Conservation (phyloP, 129 eudicot genomes). For the Helianthus tuberosus region DNA sequence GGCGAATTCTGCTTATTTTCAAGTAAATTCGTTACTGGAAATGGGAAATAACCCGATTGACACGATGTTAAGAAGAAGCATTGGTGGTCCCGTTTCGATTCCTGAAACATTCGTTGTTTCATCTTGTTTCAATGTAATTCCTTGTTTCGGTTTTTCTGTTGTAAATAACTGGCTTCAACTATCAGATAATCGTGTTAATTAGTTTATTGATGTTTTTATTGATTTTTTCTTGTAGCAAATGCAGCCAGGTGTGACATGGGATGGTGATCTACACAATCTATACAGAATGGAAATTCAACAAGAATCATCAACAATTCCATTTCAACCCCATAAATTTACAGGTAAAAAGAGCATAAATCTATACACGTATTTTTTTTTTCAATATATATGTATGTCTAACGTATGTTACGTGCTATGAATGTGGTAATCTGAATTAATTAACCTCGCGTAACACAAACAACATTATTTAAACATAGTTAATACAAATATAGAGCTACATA, state of each 20-base stretch:
- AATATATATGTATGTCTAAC: background rate
- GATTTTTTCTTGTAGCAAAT: constrained; percentile 49
- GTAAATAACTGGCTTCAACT: background rate
- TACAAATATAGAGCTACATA: background rate
- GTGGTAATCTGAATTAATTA: background rate
- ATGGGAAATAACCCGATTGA: constrained; percentile 51
- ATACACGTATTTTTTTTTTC: background rate
- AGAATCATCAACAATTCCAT: constrained; percentile 51
- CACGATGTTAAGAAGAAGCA: constrained; percentile 52
- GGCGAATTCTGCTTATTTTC: constrained; percentile 45
- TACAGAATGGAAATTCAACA: constrained; percentile 67
- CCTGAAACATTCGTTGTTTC: constrained; percentile 60
- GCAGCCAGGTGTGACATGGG: constrained; percentile 66
- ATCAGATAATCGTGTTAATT: background rate
- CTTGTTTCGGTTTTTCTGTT: background rate
- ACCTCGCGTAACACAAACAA: background rate
- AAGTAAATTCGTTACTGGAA: constrained; percentile 49
- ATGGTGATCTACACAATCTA: constrained; percentile 61
- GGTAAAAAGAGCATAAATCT: constrained; percentile 39
- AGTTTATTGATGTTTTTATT: background rate
- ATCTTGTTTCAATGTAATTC: constrained; percentile 60
- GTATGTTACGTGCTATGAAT: background rate
- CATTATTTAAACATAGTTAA: background rate
- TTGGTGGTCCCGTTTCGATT: constrained; percentile 54
- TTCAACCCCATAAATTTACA: constrained; percentile 59